These are phyloP conservation scores for Hondaea fermentalgiana DNA, from an alignment of 108 stramenopile species.

Conservation along the genomic window DNA sequence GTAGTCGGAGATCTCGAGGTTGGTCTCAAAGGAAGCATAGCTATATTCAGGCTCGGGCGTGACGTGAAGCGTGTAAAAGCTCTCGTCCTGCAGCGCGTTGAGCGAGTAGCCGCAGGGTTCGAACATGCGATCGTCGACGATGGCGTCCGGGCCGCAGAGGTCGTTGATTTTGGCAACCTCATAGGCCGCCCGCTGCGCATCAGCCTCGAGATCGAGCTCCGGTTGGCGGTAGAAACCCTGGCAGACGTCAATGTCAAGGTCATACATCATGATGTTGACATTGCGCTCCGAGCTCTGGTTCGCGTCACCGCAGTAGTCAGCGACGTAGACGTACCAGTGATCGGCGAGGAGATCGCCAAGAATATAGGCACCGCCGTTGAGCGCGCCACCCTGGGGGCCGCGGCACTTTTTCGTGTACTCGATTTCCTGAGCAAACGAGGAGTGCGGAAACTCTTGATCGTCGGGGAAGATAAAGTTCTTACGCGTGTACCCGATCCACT, in stretches of 20 bases:
- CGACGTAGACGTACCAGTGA: constrained; percentile 99
- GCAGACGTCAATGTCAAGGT: constrained; percentile 81
- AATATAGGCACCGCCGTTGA: constrained; percentile 90
- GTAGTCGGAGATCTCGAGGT: constrained; percentile 75
- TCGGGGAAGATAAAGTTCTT: constrained; percentile 97
- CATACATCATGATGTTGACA: constrained; percentile 99
- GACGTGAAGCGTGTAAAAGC: constrained; percentile 98
- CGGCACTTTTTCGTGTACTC: constrained; percentile 14
- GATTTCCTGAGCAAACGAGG: constrained; percentile 30
- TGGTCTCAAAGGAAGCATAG: constrained; percentile 98
- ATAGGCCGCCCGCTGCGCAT: background rate
- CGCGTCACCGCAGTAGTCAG: constrained; percentile 83
- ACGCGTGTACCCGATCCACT: constrained; percentile 96
- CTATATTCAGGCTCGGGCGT: constrained; percentile 90
- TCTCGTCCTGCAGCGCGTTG: constrained; percentile 27
- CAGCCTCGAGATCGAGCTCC: constrained; percentile 67
- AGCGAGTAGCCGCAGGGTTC: constrained; percentile 89
- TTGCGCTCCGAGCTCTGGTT: constrained; percentile 79
- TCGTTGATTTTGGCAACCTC: background rate
- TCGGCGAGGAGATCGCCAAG: constrained; percentile 94
- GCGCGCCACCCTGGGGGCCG: background rate
- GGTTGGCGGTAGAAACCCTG: constrained; percentile 24
- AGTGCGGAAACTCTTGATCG: constrained; percentile 72
- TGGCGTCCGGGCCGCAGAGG: background rate
- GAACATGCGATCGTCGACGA: constrained; percentile 77